Evolutionary conservation across 768 basidiomycete species (phyloP).

Genomic region (Pleurotus citrinopileatus): DNA sequence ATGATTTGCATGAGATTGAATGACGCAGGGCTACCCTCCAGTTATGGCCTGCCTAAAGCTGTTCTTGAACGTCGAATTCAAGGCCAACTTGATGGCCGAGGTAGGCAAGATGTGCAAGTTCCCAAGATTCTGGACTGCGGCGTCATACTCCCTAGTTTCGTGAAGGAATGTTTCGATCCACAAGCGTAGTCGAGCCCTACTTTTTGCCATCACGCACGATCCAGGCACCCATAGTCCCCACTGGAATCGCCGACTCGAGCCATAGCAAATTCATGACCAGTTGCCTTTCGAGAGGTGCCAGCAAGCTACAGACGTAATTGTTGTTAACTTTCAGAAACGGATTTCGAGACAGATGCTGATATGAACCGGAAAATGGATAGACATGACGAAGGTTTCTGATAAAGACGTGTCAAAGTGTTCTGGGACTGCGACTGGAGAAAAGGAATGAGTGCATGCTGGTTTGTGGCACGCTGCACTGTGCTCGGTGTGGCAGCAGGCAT

Average conservation of each 20-base stretch:
- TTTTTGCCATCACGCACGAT: constrained; percentile 70
- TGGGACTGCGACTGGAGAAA: constrained; percentile 83
- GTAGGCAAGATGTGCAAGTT: constrained; percentile 69
- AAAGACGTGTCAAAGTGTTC: constrained; percentile 72
- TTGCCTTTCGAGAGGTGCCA: constrained; percentile 79
- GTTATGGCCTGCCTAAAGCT: constrained; percentile 82
- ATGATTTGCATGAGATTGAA: neutral
- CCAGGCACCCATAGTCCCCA: constrained; percentile 74
- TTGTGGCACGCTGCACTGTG: constrained; percentile 20
- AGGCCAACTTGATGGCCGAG: constrained; percentile 54
- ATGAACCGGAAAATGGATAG: constrained; percentile 84
- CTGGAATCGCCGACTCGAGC: constrained; percentile 73
- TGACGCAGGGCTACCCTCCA: constrained; percentile 67
- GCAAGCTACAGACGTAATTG: constrained; percentile 44
- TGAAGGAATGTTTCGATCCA: neutral
- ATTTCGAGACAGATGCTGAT: constrained; percentile 6
- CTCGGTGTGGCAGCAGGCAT: constrained; percentile 25
- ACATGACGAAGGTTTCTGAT: constrained; percentile 84
- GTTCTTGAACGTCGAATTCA: constrained; percentile 76
- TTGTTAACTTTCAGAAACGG: constrained; percentile 17
- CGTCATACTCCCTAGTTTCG: constrained; percentile 61
- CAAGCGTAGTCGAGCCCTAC: constrained; percentile 35
- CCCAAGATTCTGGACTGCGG: constrained; percentile 59
- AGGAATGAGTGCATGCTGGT: constrained; percentile 66
- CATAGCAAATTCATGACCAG: constrained; percentile 86